Evolutionary conservation across 1,139 yeast genomes (phyloP), one percentile per base, ranked within the genome.

Genomic region (Sporopachydermia cereana): DNA sequence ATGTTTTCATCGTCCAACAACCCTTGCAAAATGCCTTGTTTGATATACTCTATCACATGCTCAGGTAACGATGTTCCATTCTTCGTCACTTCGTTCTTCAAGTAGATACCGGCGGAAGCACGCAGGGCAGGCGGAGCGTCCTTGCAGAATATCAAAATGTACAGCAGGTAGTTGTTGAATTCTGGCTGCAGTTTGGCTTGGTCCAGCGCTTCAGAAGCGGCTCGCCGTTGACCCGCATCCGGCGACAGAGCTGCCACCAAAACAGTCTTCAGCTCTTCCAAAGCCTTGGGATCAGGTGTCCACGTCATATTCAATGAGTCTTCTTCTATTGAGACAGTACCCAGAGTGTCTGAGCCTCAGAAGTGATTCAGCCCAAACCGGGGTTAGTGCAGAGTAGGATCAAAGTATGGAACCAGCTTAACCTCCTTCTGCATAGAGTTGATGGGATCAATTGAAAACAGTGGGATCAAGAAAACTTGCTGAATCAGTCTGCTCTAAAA

Each of bases 81-180:
- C 48, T 61, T 65, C 43, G 78, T 58, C 36, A 85, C 67, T 49
- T 76, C 74, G 61, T 89, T 89, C 60, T 91, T 91, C 58, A 91
- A 71, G 57, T 80, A 71, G 49, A 89, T 66, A 14, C 97, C 98
- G 1, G 96, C 91, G 0, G 95, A 81, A 1, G 96, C 95, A 47
- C 96, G 72, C 24, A 83, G 73, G 43, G 81, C 80, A 2, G 77
- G 63, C 16, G 66, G 60, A 20, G 74, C 65, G 31, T 58, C 59
- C 4, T 60, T 53, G 3, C 60, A 65, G 47, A 71, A 67, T 36
- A 84, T 75, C 43, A 91, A 68, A 44, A 89, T 71, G 55, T 74
- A 76, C 39, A 85, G 71, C 39, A 91, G 68, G 60, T 89, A 91
- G 60, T 84, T 85, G 54, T 79, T 81, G 53, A 81, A 74, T 57